A percentile compares a stretch with the other conserved stretches of the same genome.
Evolutionary conservation across 192 early-diverging fungal genomes (phyloP).

Genomic region (Coemansia sp.): DNA sequence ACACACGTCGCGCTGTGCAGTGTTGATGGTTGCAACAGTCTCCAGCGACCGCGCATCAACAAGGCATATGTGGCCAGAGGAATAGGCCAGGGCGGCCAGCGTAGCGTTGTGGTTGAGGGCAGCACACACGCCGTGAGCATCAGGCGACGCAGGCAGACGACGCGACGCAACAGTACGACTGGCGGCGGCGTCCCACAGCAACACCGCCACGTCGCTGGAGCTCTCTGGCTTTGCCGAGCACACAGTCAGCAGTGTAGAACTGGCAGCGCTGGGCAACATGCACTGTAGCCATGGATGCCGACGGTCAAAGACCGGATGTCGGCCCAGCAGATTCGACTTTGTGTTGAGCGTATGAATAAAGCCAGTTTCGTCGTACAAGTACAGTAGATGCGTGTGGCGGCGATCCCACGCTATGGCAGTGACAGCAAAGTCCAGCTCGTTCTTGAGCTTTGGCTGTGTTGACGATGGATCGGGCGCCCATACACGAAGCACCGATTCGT

Average conservation of each 20-base stretch:
- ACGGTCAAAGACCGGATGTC: conserved; percentile 25
- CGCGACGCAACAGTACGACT: conserved; percentile 24
- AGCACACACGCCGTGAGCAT: conserved; percentile 45
- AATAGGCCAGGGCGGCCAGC: conserved; percentile 40
- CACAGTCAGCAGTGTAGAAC: conserved; percentile 42
- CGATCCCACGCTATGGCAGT: conserved; percentile 52
- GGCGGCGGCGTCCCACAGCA: conserved; percentile 49
- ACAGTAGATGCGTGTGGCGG: conserved; percentile 48
- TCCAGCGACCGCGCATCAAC: conserved; percentile 47
- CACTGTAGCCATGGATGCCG: conserved; percentile 47
- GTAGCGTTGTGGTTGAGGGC: conserved; percentile 53
- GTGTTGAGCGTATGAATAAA: conserved; percentile 50
- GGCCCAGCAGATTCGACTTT: conserved; percentile 47
- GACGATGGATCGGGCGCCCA: conserved; percentile 48
- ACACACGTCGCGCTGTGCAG: conserved; percentile 34
- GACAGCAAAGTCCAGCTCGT: conserved; percentile 49
- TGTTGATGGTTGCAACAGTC: conserved; percentile 34
- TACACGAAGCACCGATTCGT: conserved; percentile 51
- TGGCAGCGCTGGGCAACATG: conserved; percentile 36
- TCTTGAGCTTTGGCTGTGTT: conserved; percentile 41
- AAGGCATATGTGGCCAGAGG: conserved; percentile 34
- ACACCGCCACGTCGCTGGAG: conserved; percentile 35
- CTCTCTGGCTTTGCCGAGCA: conserved; percentile 46
- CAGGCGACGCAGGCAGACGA: conserved; percentile 17
- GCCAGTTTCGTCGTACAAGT: conserved; percentile 48